Base-by-base conservation (phyloP, 768 basidiomycete genomes). In the Lactifluus subvellereus region DNA sequence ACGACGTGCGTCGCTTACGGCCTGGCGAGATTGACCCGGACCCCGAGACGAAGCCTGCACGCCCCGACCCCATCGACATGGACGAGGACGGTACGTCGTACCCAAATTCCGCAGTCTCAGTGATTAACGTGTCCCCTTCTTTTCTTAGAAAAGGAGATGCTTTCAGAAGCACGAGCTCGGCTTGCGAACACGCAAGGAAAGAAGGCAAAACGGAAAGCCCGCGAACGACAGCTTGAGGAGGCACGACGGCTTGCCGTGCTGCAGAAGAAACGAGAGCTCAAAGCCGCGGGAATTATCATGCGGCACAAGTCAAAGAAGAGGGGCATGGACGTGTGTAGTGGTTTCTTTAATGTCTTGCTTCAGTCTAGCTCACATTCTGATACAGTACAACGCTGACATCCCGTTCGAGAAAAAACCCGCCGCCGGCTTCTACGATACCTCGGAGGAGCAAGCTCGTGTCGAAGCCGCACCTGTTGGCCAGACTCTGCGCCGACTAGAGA, bases 61-160 rank as follows among this genome's bases (percentile, higher is more conserved):
- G 97, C 32, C 97, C 97, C 6, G 97, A 99, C 77, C 97, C 97
- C 6, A 98, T 98, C 69, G 97, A 99, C 76, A 99, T 99, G 97
- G 97, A 99, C 72, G 97, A 99, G 77, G 97, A 98, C 72, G 95
- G 92, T 89, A 66, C 61, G 83, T 77, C 2, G 2, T 32, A 20
- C 40, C 13, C 55, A 32, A 49, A 22, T 37, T 56, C 20, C 32
- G 11, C 38, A 4, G 54, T 38, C 18, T 38, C 6, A 60, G 33
- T 51, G 33, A 47, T 35, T 57, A 20, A 59, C 57, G 33, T 14
- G 48, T 33, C 69, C 45, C 66, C 27, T 35, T 67, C 53, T 61
- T 64, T 42, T 20, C 20, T 52, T 69, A 94, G 94, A 98, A 76
- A 98, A 98, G 86, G 97, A 98, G 74, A 98, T 99, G 97, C 77